These are phyloP conservation scores for Choiromyces venosus DNA, from an alignment of 495 filamentous ascomycete genomes.

Conservation along the genomic window DNA sequence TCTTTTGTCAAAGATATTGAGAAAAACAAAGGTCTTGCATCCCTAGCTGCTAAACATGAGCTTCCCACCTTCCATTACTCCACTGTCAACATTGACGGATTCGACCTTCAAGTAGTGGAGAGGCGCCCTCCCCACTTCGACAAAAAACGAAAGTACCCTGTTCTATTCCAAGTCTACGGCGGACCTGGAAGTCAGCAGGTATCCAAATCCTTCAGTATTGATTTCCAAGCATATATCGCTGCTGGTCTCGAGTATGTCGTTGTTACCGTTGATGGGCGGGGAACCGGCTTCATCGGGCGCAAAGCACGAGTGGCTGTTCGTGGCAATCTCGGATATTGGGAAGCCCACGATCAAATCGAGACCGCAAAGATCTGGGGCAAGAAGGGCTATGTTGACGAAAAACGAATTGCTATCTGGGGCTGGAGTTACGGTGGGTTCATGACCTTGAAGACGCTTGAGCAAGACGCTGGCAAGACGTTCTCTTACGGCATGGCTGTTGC, in stretches of 20 bases:
- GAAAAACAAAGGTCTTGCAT: slow-evolving; percentile 63
- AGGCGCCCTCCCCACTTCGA: slow-evolving; percentile 88
- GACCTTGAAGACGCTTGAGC: slow-evolving; percentile 91
- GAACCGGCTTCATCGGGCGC: slow-evolving; percentile 86
- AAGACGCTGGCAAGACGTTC: slow-evolving; percentile 83
- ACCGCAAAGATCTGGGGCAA: slow-evolving; percentile 78
- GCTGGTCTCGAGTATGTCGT: slow-evolving; percentile 87
- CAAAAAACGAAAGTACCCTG: slow-evolving; percentile 76
- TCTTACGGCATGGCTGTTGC: slow-evolving; percentile 96
- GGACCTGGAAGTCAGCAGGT: slow-evolving; percentile 88
- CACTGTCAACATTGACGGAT: slow-evolving; percentile 74
- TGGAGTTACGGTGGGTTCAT: slow-evolving; percentile 98
- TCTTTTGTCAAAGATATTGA: slow-evolving; percentile 66
- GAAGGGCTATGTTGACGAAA: slow-evolving; percentile 77
- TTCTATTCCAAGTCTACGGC: slow-evolving; percentile 88
- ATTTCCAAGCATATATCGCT: slow-evolving; percentile 87
- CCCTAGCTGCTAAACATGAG: slow-evolving; percentile 66
- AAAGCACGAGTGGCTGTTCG: slow-evolving; percentile 74
- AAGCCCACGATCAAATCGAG: slow-evolving; percentile 85
- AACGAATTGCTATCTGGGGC: slow-evolving; percentile 88
- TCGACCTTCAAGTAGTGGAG: slow-evolving; percentile 78
- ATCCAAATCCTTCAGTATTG: slow-evolving; percentile 70
- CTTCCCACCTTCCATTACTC: slow-evolving; percentile 80
- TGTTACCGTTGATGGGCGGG: slow-evolving; percentile 88
- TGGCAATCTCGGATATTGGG: slow-evolving; percentile 75